Evolutionary conservation across 202 grass and related monocot species (phyloP), one percentile per base, ranked within the genome.

Genomic region (Elaeis oleifera): DNA sequence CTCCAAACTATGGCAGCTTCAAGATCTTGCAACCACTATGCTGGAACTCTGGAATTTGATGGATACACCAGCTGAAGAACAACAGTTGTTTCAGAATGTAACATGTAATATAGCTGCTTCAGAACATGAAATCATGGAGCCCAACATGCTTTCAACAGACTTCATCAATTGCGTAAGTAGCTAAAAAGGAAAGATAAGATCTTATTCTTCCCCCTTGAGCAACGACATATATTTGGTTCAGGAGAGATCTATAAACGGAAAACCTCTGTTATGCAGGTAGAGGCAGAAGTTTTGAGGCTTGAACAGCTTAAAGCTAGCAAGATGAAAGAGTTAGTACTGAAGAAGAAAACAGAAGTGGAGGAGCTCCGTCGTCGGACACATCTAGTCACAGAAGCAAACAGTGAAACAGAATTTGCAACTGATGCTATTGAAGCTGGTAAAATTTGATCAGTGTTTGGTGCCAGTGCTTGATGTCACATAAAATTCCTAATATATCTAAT

Each of bases 31-130:
- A 49, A 89, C 79, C 26, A 73, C 74, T 61, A 81, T 97, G 84
- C 71, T 97, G 48, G 85, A 89, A 64, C 71, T 97, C 64, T 97
- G 94, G 94, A 81, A 97, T 75, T 78, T 97, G 58, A 97, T 97
- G 94, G 94, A 97, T 56, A 92, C 85, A 59, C 94, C 94, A 67
- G 68, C 80, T 58, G 94, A 92, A 86, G 88, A 97, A 50, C 94
- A 97, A 51, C 80, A 92, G 62, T 76, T 86, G 63, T 97, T 97
- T 74, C 87, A 84, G 79, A 84, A 84, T 69, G 72, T 92, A 50
- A 91, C 94, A 3, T 82, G 82, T 63, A 92, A 97, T 51, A 89
- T 97, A 81, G 94, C 94, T 75, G 94, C 94, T 63, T 86, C 88
- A 4, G 94, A 97, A 61, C 74, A 92, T 74, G 94, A 97, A 80